Evolutionary conservation across 176 grass and related monocot genomes (phyloP).

Genomic region (Cocos nucifera): DNA sequence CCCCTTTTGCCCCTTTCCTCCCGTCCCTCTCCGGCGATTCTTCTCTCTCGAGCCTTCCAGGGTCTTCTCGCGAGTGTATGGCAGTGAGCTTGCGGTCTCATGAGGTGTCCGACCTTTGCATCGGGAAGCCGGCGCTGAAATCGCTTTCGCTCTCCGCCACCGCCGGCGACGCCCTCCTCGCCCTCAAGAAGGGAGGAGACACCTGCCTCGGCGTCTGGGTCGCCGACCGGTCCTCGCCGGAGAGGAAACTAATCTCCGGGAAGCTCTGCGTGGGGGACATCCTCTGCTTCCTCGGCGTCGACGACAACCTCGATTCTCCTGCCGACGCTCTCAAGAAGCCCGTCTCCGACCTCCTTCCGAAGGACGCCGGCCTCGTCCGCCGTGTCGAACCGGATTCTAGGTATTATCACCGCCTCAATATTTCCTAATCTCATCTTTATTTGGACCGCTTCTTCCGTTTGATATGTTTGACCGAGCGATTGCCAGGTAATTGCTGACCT

Average conservation of each 20-base stretch:
- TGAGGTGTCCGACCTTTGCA: conserved; percentile 83
- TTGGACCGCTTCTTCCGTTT: too few species aligned
- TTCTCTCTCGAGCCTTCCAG: too few species aligned
- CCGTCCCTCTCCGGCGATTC: too few species aligned
- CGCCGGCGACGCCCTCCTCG: conserved; percentile 42
- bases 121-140: conserved; percentile 85
- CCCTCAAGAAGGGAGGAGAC: conserved; percentile 40
- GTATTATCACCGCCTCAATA: background rate
- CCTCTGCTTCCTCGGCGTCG: conserved; percentile 51
- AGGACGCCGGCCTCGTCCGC: conserved; percentile 15
- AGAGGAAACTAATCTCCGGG: conserved; percentile 2
- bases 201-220: conserved; percentile 28
- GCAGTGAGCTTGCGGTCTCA: conserved; percentile 31
- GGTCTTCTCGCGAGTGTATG: conserved; percentile 26
- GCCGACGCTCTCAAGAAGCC: conserved; percentile 33
- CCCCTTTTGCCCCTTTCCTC: too few species aligned
- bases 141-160: conserved; percentile 57
- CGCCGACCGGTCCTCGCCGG: conserved; percentile 20
- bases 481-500: too few species aligned
- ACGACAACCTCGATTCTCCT: conserved; percentile 23
- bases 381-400: conserved; percentile 43
- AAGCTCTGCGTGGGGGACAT: conserved; percentile 48
- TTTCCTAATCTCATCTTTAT: too few species aligned
- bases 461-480: too few species aligned
- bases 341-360: conserved; percentile 31